These are phyloP conservation scores for Sporobolomyces pararoseus DNA, from an alignment of 768 basidiomycete genomes.

Conservation along the genomic window DNA sequence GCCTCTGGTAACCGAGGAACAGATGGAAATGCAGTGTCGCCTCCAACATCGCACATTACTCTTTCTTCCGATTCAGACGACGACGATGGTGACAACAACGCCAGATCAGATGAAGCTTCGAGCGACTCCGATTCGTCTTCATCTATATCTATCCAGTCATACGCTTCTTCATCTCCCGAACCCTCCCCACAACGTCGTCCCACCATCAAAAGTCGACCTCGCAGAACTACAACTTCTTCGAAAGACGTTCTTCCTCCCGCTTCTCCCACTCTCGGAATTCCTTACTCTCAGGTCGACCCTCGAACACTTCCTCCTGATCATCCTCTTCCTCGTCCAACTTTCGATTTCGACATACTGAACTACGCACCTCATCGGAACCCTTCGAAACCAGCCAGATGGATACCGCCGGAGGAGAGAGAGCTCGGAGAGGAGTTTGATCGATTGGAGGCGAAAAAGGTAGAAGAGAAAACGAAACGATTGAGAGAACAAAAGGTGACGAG, in stretches of 20 bases:
- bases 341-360: conserved; percentile 14
- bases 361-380: conserved; percentile 13
- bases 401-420: background rate
- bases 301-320: background rate
- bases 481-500: background rate
- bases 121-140: background rate
- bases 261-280: background rate
- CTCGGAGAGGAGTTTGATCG: background rate
- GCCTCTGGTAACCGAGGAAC: too few species aligned
- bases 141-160: background rate
- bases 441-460: background rate
- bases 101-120: background rate
- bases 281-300: background rate
- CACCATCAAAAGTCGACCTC: too few species aligned
- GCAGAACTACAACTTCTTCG: background rate
- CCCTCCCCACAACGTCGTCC: too few species aligned
- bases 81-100: conserved; percentile 3
- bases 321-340: background rate
- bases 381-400: background rate
- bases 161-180: background rate
- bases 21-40: too few species aligned
- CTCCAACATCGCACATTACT: background rate
- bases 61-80: conserved; percentile 1
- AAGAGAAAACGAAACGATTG: background rate
- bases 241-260: background rate